Evolutionary conservation across 202 grass and related monocot genomes (phyloP).

Genomic region (Digitaria exilis): DNA sequence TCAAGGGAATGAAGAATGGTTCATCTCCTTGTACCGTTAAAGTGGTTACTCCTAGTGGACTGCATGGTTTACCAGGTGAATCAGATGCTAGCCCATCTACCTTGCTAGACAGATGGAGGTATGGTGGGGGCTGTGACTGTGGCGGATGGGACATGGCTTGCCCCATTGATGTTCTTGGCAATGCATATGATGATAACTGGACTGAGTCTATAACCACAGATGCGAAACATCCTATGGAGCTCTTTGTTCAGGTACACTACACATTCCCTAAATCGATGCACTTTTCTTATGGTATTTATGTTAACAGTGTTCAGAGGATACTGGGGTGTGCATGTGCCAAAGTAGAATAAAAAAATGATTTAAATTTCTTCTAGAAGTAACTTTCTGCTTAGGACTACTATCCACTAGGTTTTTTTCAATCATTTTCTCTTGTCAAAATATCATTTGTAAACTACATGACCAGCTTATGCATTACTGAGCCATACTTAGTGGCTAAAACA

Average conservation of each 20-base stretch:
- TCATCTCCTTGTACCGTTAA: slow-evolving; percentile 53
- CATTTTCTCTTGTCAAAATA: neutral
- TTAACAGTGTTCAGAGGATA: neutral
- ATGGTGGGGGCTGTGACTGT: slow-evolving; percentile 83
- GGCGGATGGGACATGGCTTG: slow-evolving; percentile 98
- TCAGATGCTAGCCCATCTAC: slow-evolving; percentile 59
- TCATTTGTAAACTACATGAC: neutral
- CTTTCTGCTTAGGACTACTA: neutral
- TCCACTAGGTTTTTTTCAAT: neutral
- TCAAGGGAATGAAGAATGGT: slow-evolving; percentile 47
- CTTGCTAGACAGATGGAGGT: slow-evolving; percentile 92
- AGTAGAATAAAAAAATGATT: neutral
- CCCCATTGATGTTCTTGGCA: slow-evolving; percentile 68
- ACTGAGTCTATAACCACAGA: slow-evolving; percentile 36
- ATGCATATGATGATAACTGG: slow-evolving; percentile 49
- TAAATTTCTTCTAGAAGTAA: neutral
- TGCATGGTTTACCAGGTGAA: slow-evolving; percentile 64
- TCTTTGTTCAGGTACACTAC: slow-evolving; percentile 73
- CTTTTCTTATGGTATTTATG: neutral
- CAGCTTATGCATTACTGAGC: neutral
- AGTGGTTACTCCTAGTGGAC: slow-evolving; percentile 68
- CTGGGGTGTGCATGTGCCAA: neutral
- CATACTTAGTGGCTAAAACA: neutral
- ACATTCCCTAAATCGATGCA: neutral
- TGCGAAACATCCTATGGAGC: slow-evolving; percentile 61